Conservation (phyloP, 2,329 filamentous ascomycete genomes). For the Claviceps spartinae region DNA sequence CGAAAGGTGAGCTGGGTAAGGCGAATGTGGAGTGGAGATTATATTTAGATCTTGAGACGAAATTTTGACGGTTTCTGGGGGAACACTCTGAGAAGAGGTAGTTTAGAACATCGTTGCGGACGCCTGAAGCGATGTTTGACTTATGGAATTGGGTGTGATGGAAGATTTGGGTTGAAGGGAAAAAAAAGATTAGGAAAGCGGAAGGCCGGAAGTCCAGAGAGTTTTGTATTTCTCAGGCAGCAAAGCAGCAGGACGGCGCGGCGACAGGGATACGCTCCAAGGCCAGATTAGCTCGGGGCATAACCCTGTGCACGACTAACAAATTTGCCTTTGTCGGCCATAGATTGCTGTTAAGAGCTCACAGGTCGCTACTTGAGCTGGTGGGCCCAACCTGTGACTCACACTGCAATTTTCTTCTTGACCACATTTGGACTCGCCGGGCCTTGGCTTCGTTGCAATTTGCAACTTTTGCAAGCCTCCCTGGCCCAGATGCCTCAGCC, state of each 20-base stretch:
- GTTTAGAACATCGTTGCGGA: slow-evolving; percentile 47
- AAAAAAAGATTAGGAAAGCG: slow-evolving; percentile 14
- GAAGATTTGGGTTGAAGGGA: slow-evolving; percentile 20
- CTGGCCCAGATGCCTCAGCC: background rate
- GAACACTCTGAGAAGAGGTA: slow-evolving; percentile 24
- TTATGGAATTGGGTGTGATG: slow-evolving; percentile 16
- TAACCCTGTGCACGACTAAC: slow-evolving; percentile 1
- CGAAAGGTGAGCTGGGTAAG: slow-evolving; percentile 38
- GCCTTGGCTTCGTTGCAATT: background rate
- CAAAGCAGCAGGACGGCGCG: slow-evolving; percentile 14
- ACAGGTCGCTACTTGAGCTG: slow-evolving; percentile 3
- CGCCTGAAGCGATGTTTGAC: slow-evolving; percentile 22
- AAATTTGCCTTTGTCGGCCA: background rate
- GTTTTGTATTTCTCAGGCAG: slow-evolving; percentile 36
- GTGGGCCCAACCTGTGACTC: slow-evolving; percentile 21
- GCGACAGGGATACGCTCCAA: slow-evolving; percentile 8
- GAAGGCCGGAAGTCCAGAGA: slow-evolving; percentile 13
- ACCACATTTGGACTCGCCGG: slow-evolving; percentile 17
- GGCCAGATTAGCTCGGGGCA: background rate
- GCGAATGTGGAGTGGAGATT: slow-evolving; percentile 32
- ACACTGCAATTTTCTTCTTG: slow-evolving; percentile 17
- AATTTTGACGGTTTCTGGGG: slow-evolving; percentile 37
- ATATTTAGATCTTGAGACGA: slow-evolving; percentile 29
- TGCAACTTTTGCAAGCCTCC: background rate
- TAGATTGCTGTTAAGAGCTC: slow-evolving; percentile 1